These are phyloP conservation scores for Ophiocordyceps sinensis DNA, from an alignment of 2,329 filamentous ascomycete species.

Conservation along the genomic window DNA sequence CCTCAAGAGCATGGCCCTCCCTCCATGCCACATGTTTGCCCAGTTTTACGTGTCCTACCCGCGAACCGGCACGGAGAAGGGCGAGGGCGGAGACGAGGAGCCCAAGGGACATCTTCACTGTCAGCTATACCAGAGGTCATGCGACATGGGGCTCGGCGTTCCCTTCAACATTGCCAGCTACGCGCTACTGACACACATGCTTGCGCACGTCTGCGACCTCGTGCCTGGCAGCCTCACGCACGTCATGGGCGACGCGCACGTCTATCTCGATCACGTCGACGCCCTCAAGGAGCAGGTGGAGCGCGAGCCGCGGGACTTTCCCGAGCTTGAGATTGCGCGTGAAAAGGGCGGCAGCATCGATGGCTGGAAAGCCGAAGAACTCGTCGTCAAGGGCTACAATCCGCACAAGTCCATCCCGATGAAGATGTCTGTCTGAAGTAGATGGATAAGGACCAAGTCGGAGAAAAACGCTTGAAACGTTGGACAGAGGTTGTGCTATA, in stretches of 20 bases:
- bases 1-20: constrained; percentile 74
- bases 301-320: constrained; percentile 70
- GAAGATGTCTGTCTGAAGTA: constrained; percentile 82
- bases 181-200: constrained; percentile 86
- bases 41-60: constrained; percentile 87
- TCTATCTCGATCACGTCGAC: constrained; percentile 86
- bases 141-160: constrained; percentile 93
- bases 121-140: constrained; percentile 82
- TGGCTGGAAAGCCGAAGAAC: constrained; percentile 79
- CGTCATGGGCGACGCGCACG: constrained; percentile 96
- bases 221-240: constrained; percentile 80
- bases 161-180: constrained; percentile 98
- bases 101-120: constrained; percentile 64
- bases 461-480: not conserved
- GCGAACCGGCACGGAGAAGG: constrained; percentile 4
- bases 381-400: constrained; percentile 75
- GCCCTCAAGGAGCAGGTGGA: constrained; percentile 69
- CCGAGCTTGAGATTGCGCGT: constrained; percentile 56
- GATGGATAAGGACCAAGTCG: not conserved
- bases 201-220: constrained; percentile 75
- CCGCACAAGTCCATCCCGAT: constrained; percentile 88
- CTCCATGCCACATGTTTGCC: constrained; percentile 95
- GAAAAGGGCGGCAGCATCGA: constrained; percentile 65
- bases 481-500: too few relatives aligned
- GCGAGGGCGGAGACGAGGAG: constrained; percentile 12